Evolutionary conservation across 495 filamentous ascomycete genomes (phyloP), one percentile per base, ranked within the genome.

Genomic region (Hypomontagnella submonticulosa): DNA sequence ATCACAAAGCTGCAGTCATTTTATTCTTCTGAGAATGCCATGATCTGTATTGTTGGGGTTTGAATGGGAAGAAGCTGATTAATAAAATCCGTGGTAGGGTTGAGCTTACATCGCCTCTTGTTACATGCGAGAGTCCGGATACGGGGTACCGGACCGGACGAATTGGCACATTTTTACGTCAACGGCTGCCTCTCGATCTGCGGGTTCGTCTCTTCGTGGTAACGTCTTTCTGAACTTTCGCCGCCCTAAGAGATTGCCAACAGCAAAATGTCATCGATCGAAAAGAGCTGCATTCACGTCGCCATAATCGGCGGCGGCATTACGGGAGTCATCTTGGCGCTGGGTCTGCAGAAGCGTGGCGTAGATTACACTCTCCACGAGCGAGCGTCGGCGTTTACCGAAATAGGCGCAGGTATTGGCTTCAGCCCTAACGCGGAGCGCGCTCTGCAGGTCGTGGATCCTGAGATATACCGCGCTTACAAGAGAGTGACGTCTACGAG

Each of bases 221-320:
- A 2, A 2, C n/a, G 36, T 8, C 3, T 38, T 12, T 13, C 10
- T 3, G 3, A 38, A 38, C 3, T 13, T 38, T 2, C 5, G 4
- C 8, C 18, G 13, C 11, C 34, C 18, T 15, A 18, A 9, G 5
- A 13, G 16, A 13, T 1, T 9, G 20, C 19, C 32, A 9, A 11
- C 13, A 7, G 9, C 33, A 18, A 11, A 18, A 69, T 69, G 66
- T 10, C 47, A 9, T 38, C 61, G 19, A 7, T 1, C 9, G 19
- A 46, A n/a, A 38, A 32, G 3, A 42, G 13, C n/a, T 18, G n/a
- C 33, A 59, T 81, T 37, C 74, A 71, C 48, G 66, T 88, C 52
- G 86, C 85, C 55, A 86, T 89, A 47, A 72, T 88, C 42, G 87
- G 87, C 51, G 85, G 79, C 32, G 87, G 87, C 9, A 87, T 89